phyloP scores from a whole-genome alignment of 352 stramenopile genomes.

The Globisporangium rhizosaccharum region DNA sequence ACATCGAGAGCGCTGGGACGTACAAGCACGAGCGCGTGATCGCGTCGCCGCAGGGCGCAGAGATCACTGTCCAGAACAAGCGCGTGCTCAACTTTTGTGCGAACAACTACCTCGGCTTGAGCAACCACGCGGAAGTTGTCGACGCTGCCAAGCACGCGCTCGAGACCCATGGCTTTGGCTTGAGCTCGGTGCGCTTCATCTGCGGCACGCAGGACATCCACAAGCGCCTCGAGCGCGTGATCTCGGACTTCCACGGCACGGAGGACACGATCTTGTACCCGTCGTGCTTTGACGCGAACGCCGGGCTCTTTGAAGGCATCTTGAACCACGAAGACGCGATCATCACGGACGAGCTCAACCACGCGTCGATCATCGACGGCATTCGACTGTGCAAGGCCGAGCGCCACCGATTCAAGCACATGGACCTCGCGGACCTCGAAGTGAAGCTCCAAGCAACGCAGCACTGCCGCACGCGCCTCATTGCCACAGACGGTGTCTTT shows the following conservation, averaged over 20 bases:
- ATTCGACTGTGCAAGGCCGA: conserved; percentile 92
- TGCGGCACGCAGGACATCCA: conserved; percentile 93
- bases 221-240: conserved; percentile 87
- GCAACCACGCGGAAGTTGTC: conserved; percentile 84
- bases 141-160: conserved; percentile 79
- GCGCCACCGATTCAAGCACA: conserved; percentile 92
- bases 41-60: conserved; percentile 72
- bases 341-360: conserved; percentile 92
- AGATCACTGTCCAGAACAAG: conserved; percentile 68
- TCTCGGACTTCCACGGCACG: conserved; percentile 92
- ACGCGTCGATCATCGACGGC: conserved; percentile 94
- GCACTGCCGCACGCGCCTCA: conserved; percentile 86
- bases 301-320: conserved; percentile 88
- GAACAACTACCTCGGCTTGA: conserved; percentile 93
- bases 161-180: conserved; percentile 85
- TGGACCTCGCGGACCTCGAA: conserved; percentile 90
- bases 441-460: conserved; percentile 85
- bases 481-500: conserved; percentile 94
- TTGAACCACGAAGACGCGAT: conserved; percentile 89
- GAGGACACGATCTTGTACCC: conserved; percentile 94
- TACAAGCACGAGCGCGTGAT: conserved; percentile 91
- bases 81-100: conserved; percentile 92
- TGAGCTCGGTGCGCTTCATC: conserved; percentile 93
- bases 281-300: conserved; percentile 94
- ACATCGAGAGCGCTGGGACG: conserved; percentile 72